Conservation (phyloP, 768 basidiomycete species). For the Basidioascus undulatus region DNA sequence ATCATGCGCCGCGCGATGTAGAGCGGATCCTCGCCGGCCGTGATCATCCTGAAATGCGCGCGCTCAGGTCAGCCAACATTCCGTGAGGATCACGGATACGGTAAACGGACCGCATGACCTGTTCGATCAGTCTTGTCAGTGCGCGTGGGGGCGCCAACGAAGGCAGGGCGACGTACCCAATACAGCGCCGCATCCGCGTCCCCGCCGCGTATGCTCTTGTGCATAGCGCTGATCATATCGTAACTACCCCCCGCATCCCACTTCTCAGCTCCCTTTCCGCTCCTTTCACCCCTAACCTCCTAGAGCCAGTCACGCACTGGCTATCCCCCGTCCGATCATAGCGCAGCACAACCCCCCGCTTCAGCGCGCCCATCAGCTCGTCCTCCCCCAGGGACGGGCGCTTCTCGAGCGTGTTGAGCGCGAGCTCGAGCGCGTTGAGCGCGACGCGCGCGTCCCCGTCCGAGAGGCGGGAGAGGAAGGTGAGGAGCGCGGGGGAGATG, state of each 20-base stretch:
- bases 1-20: slow-evolving; percentile 50
- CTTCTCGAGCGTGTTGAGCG: slow-evolving; percentile 28
- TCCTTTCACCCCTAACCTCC: too few species aligned
- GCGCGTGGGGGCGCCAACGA: neutral
- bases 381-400: slow-evolving; percentile 23
- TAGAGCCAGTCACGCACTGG: too few species aligned
- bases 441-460: slow-evolving; percentile 54
- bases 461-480: slow-evolving; percentile 30
- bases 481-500: slow-evolving; percentile 11
- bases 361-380: slow-evolving; percentile 31
- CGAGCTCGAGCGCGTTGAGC: slow-evolving; percentile 49
- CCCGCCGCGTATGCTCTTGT: slow-evolving; percentile 58
- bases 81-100: neutral
- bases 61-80: neutral
- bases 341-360: slow-evolving; percentile 36
- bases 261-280: too few species aligned
- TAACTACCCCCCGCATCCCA: too few species aligned
- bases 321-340: slow-evolving; percentile 57
- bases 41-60: slow-evolving; percentile 31
- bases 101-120: too few species aligned
- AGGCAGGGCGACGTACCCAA: slow-evolving; percentile 37
- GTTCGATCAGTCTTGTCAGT: slow-evolving; percentile 1
- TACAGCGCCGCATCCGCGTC: slow-evolving; percentile 59
- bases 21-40: slow-evolving; percentile 54
- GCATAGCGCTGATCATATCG: slow-evolving; percentile 62